Evolutionary conservation across 495 filamentous ascomycete species (phyloP), one percentile per base, ranked within the genome.

Genomic region (Trichoderma asperelloides): DNA sequence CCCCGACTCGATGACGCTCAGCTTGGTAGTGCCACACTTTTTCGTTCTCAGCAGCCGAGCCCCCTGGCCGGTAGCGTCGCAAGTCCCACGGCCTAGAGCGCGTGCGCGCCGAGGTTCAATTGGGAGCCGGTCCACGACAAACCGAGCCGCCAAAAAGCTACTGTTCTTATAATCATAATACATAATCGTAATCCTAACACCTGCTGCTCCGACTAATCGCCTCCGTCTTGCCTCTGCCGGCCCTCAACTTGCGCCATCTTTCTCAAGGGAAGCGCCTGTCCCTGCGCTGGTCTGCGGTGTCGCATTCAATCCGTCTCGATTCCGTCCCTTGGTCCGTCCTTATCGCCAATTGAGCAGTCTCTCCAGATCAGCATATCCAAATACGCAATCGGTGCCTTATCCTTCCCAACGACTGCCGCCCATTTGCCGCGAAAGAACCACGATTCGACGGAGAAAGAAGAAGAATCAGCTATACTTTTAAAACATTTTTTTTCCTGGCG

Each of bases 41-140:
- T 23, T 37, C 33, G 33, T 51, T 51, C 25, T 18, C 55, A 60
- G 55, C 55, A 60, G 55, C 55, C 55, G 55, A 60, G 25, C 23
- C 55, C 55, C 55, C 55, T 60, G 55, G 23, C 55, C 55, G 27
- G 25, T 60, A 60, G 55, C 55, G 55, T 30, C 25, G 55, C 55
- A 30, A 13, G n/a, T 30, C n/a, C 55, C 55, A 21, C 16, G 55
- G 16, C n/a, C 16, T 27, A 21, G 27, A 60, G 55, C 55, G 55
- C 55, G 55, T 21, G 55, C 55, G 55, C 55, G 55, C 55, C 55
- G 55, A 60, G 55, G 55, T 60, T 60, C 55, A 60, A 60, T 60
- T 60, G 25, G 12, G 55, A 60, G 25, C 55, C 55, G 55, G 55
- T 16, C 43, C 43, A 60, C 55, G 25, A 60, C 23, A 60, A 25